Evolutionary conservation across 1,139 yeast genomes (phyloP), one percentile per base, ranked within the genome.

Genomic region (Zygotorulaspora mrakii): DNA sequence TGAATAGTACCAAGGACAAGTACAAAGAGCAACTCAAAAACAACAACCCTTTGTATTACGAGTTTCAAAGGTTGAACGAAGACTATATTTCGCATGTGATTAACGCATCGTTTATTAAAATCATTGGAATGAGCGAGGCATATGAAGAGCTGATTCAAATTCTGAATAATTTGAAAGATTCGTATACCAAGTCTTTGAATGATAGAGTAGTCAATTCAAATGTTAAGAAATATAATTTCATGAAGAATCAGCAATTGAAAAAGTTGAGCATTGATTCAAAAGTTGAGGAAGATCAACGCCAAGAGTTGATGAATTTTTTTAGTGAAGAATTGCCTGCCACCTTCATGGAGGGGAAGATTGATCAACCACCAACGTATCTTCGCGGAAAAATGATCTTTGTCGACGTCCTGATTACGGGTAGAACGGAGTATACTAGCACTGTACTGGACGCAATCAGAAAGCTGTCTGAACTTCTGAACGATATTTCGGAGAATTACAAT

Each of bases 401-500:
- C 9, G 46, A 49, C 20, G 43, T 47, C 9, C 39, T 61, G 17
- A 36, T 59, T 14, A 30, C 39, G 20, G 54, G 55, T 22, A 57
- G 53, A 36, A 42, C 44, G n/a, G 39, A 49, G 12, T 49, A 50
- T 32, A 48, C 53, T 13, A 45, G 45, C 10, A 35, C 40, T 5
- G 39, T 56, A n/a, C 30, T 48, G n/a, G 42, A 43, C 4, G 42
- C 37, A 11, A 46, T 58, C 11, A 30, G 41, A 14, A 39, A 42
- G 22, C 41, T 58, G 20, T 35, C 43, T 6, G 42, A 26, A 2
- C 37, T 60, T 8, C 48, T 59, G 56, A 39, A 48, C 14, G 59
- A 54, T 40, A 50, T 61, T 28, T 23, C 74, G 17, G 59, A 67
- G 2, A 76, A 79, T 40, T 86, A 86, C 59, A 87, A 89, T 57